Base-by-base conservation (phyloP, 768 basidiomycete species). In the Hericium coralloides region DNA sequence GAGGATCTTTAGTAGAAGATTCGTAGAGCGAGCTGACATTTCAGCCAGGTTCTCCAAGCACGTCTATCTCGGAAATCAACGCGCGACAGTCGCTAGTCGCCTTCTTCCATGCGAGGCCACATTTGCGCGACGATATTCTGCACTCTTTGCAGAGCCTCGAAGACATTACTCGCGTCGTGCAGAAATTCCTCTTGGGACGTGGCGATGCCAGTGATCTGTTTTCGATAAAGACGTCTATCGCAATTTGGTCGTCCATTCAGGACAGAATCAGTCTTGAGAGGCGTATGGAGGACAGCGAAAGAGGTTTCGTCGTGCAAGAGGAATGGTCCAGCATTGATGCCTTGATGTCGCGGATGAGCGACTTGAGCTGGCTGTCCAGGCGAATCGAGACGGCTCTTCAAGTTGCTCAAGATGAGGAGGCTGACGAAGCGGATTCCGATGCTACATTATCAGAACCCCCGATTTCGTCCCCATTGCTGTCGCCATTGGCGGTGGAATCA, bases 31-130 rank as follows among this genome's bases (percentile, higher is more conserved):
- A 56, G 48, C 49, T 22, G 12, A 50, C 17, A 58, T 37, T 54
- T 50, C 56, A 2, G 20, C n/a, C 62, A 92, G 90, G 87, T 68
- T 90, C 90, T 37, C 92, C 92, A 0, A 92, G 89, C 65, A 88
- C 86, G 2, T 90, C 88, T 1, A 70, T 84, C 12, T 60, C 66
- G 15, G 88, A 91, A 64, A 91, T 94, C 60, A 78, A 80, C 62
- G 72, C 81, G 12, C 83, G 86, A 5, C 92, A 92, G 65, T 79
- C 81, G n/a, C 69, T 92, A 6, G 89, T 94, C 22, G 77, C 84
- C 3, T 82, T 87, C 63, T 87, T 94, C 65, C 71, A 78, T 62
- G 62, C 72, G 10, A 73, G 83, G 31, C 78, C 80, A 36, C 80
- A 85, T 65, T 76, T 92, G 43, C 80, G 82, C 43, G 73, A 78